phyloP scores from a whole-genome alignment of 2,329 filamentous ascomycete species.

The Diaporthe sp. region DNA sequence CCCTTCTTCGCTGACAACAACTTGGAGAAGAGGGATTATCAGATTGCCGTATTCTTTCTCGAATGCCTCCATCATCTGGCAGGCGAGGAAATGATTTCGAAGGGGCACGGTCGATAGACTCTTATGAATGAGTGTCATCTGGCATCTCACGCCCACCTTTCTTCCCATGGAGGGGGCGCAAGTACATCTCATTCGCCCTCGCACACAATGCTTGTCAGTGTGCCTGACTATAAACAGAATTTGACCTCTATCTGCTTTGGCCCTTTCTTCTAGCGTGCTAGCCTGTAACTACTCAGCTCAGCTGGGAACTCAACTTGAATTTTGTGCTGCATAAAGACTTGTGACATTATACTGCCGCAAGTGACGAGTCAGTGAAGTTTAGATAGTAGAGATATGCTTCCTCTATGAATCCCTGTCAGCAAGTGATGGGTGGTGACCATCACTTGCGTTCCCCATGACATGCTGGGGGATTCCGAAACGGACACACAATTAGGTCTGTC shows the following conservation, averaged over 20 bases:
- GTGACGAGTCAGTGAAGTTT: neutral
- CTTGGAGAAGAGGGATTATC: no score
- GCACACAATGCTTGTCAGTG: no score
- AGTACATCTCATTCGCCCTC: no score
- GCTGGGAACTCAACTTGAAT: neutral
- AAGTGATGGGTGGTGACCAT: neutral
- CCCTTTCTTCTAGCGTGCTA: neutral
- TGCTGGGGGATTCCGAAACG: neutral
- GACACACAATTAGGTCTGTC: neutral
- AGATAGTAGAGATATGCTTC: neutral
- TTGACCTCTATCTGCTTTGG: neutral
- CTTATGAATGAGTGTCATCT: no score
- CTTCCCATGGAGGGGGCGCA: no score
- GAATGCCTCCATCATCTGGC: no score
- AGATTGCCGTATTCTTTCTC: no score
- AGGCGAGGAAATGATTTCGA: no score
- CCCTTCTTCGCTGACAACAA: no score
- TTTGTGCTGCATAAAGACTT: neutral
- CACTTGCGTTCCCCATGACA: neutral
- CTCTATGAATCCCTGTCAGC: neutral
- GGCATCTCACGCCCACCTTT: no score
- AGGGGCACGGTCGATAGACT: no score
- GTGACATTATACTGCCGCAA: neutral
- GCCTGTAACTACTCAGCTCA: neutral
- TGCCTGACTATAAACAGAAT: neutral